A percentile compares a stretch with the other conserved stretches of the same genome.
These are phyloP conservation scores for Kluyveromyces sp. DNA, from an alignment of 1,139 yeast genomes.

Conservation along the genomic window DNA sequence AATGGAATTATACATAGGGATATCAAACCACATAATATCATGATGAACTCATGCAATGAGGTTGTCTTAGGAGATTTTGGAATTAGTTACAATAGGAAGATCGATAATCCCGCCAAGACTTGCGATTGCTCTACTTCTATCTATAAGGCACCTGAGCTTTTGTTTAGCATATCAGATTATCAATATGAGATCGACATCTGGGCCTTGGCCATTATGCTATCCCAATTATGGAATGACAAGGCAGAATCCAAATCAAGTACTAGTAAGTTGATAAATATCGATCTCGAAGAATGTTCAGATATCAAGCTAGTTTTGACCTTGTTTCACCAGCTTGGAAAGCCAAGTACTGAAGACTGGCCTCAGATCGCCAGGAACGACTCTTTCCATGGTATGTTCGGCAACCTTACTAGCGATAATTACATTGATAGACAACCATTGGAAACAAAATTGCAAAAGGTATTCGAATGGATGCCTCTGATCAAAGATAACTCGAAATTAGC, in stretches of 20 bases:
- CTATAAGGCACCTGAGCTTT: constrained; percentile 79
- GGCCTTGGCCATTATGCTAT: constrained; percentile 64
- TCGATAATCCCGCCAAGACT: constrained; percentile 41
- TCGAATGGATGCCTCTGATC: constrained; percentile 32
- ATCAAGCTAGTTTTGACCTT: constrained; percentile 57
- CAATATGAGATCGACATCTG: constrained; percentile 65
- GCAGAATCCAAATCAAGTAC: constrained; percentile 16
- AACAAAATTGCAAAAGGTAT: constrained; percentile 8
- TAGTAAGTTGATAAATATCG: constrained; percentile 28
- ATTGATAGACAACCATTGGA: constrained; percentile 8
- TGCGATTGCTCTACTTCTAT: constrained; percentile 71
- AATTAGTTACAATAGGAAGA: constrained; percentile 51
- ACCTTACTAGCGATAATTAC: constrained; percentile 21
- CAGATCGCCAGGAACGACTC: constrained; percentile 35
- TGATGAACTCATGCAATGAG: constrained; percentile 34
- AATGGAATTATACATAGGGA: constrained; percentile 79
- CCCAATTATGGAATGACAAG: constrained; percentile 51
- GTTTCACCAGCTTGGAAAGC: constrained; percentile 63
- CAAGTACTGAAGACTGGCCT: constrained; percentile 44
- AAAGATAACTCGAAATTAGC: constrained; percentile 18
- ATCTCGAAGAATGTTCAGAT: constrained; percentile 45
- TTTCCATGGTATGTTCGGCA: constrained; percentile 31
- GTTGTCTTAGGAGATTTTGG: constrained; percentile 69
- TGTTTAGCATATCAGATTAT: constrained; percentile 63
- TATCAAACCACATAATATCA: constrained; percentile 71